Percentiles rank a stretch among this genome's conserved stretches.
phyloP scores from a whole-genome alignment of 768 basidiomycete genomes.

The Arthromyces matolae region DNA sequence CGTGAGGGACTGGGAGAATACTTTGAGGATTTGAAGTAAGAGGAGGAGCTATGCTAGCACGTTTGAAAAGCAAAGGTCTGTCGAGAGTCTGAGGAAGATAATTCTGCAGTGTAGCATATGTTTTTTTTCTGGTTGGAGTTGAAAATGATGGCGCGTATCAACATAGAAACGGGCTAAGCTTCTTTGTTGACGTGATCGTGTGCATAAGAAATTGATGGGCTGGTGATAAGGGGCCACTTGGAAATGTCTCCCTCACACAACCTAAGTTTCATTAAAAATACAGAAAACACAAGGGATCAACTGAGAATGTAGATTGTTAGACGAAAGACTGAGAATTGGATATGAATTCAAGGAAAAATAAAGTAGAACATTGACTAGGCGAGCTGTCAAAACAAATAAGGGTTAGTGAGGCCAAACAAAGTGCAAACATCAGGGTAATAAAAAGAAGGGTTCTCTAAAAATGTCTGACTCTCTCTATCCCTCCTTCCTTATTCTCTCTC shows the following conservation, averaged over 20 bases:
- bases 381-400: slow-evolving; percentile 32
- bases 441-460: slow-evolving; percentile 37
- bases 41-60: neutral
- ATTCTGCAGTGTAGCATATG: no score
- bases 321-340: neutral
- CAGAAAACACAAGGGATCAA: neutral
- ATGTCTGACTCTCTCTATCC: slow-evolving; percentile 41
- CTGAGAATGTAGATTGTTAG: neutral
- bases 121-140: no score
- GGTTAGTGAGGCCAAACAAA: slow-evolving; percentile 39
- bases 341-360: neutral
- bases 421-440: slow-evolving; percentile 42
- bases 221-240: neutral
- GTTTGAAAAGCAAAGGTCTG: no score
- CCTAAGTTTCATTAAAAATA: neutral
- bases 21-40: neutral
- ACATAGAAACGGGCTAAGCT: slow-evolving; percentile 17
- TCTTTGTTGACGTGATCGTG: slow-evolving; percentile 35
- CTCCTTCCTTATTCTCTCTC: slow-evolving; percentile 57
- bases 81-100: no score
- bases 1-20: no score
- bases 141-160: no score
- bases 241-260: no score
- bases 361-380: slow-evolving; percentile 3
- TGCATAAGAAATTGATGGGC: slow-evolving; percentile 28